Evolutionary conservation across 2,329 filamentous ascomycete genomes (phyloP), one percentile per base, ranked within the genome.

Genomic region (Penicillium decumbens): DNA sequence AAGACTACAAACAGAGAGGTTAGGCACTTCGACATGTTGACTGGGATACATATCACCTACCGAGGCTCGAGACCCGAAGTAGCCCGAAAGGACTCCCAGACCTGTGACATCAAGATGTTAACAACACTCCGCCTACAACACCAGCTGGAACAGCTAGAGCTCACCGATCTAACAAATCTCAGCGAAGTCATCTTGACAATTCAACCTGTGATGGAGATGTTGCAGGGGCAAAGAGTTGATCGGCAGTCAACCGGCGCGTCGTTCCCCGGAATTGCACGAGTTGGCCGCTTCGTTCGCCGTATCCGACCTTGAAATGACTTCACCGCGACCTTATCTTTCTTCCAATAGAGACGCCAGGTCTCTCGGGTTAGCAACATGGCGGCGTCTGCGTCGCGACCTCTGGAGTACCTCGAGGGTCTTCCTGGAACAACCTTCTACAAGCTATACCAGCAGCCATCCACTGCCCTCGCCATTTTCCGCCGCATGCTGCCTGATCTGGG

Each of bases 381-480:
- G 62, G 74, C 71, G 54, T 77, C 81, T 46, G 80, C 80, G 45
- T 77, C 77, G 56, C 80, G 81, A 58, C 79, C 81, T 47, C 88
- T 92, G 67, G 91, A 96, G 67, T 97, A 95, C 73, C 85, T 97
- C 68, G 91, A 97, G 79, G 84, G 85, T 68, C 85, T 95, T 64
- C 88, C 88, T 43, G 89, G 91, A 56, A 89, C 88, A 37, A 95
- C 89, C 30, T 95, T 97, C 71, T 83, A 84, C 67, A 87, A 89
- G 71, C 80, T 98, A 40, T 98, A 98, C 78, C 87, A 91, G 74
- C 91, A 96, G 77, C 93, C 93, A 27, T 95, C 92, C 37, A 95
- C 93, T 1, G 88, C 91, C 32, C 83, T 98, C 58, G 93, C 93
- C 59, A 91, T 98, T 64, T 97, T 97, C 70, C 84, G 93, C 60